Base-by-base conservation (phyloP, 225 moss, liverwort and hornwort genomes). In the Polytrichum formosum region DNA sequence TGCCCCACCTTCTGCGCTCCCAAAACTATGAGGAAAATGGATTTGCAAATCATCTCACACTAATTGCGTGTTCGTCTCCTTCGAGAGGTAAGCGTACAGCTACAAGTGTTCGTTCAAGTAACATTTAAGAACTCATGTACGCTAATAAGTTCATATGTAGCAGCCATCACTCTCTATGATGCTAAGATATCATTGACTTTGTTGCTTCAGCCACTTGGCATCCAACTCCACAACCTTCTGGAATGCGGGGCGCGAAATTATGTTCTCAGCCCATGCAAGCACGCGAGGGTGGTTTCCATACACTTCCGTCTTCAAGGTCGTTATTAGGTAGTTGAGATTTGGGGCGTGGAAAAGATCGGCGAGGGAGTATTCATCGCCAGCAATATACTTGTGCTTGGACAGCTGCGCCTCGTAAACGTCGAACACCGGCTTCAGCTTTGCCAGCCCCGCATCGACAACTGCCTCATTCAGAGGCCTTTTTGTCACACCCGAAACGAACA, bases 371-470 rank as follows among this genome's bases (percentile, higher is more conserved):
- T 75, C 78, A 7, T 75, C 78, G 2, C 92, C 85, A 0, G 90
- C 73, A 6, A 92, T 60, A 72, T 89, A 94, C 30, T 91, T 73
- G 26, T 53, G 69, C 6, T 79, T 79, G 21, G 79, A 75, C 2
- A 94, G 37, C n/a, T 84, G 75, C 6, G 67, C 18, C 72, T 95
- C 87, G 63, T 91, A 92, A 0, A 90, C 80, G 61, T 92, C 87
- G 75, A 95, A 67, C 2, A 91, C 84, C 58, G 75, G 81, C 9
- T 79, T 82, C 16, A 92, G 65, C 75, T 92, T 85, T 27, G 66
- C 54, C 0, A 83, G 63, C 62, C 74, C 72, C 1, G 23, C 37
- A 0, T 67, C 35, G 0, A 90, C 70, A 1, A 92, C 56, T 25
- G 73, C 73, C 18, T 83, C 81, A 54, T 95, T 80, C 1, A 67